Base-by-base conservation (phyloP, 2,329 filamentous ascomycete genomes). In the Colletotrichum sp. region DNA sequence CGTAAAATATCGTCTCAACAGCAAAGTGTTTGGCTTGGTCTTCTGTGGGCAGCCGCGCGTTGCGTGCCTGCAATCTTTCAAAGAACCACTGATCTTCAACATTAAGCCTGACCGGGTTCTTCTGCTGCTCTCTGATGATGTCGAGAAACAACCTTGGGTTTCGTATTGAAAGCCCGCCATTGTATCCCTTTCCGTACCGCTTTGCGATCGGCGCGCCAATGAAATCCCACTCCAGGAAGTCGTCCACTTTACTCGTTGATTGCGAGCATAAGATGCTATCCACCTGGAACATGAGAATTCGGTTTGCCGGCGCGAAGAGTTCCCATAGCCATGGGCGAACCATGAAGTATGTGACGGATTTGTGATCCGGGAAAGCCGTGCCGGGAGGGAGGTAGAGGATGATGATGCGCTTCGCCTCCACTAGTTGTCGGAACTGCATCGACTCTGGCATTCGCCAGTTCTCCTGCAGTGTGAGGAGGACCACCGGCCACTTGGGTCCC, bases 401-500 rank as follows among this genome's bases (percentile, higher is more conserved):
- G 70, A 83, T 78, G 72, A 87, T 78, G 18, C 77, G 73, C 16
- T 80, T 78, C 6, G 77, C 68, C 21, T 77, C 76, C 8, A 86
- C 72, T n/a, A 83, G 82, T 8, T 83, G 84, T 13, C 78, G 77
- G 67, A 86, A 82, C 13, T 2, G 82, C 80, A 27, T 16, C 5
- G 70, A 72, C 2, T n/a, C 27, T 4, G 54, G 76, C 24, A 76
- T 63, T 4, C 76, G 47, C 67, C 77, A 79, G 9, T 74, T 79
- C 67, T 78, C 77, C n/a, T 80, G 76, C 3, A 81, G 80, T 0
- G 86, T 87, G 75, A 84, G 85, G 55, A 87, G 82, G 27, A 87
- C 79, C 51, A 87, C 82, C 6, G 85, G 85, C 85, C 86, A 87
- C 12, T 76, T 75, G 12, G 85, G 84, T 1, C 85, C 86, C 6